Base-by-base conservation (phyloP, 257 asterid genomes). In the Nicotiana otophora region DNA sequence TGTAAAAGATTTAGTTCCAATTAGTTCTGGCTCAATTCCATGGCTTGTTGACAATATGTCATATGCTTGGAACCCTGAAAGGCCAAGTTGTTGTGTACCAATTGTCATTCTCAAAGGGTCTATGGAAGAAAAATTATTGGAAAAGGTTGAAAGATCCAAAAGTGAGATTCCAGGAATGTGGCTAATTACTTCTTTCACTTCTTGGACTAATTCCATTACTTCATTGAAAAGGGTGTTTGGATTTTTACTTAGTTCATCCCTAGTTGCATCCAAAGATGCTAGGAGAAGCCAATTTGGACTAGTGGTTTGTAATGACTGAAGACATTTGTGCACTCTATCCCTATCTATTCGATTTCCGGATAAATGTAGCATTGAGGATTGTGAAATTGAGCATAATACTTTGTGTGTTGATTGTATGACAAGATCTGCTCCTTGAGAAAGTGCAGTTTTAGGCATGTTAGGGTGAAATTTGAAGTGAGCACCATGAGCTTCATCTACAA, bases 401-500 rank as follows among this genome's bases (percentile, higher is more conserved):
- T 93, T 94, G 90, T 94, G 98, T 75, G 98, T 93, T 5, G 96
- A 94, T 81, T 94, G 97, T 31, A 93, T 81, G 5, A 84, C 92
- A 7, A 94, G 86, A 81, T 94, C 96, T 30, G 97, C 98, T 17
- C 97, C 97, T 80, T 92, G 97, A 53, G 85, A 81, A 70, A 94
- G 95, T 30, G 97, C 95, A 2, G 98, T 86, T 34, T 26, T 66
- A 7, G 98, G 97, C 51, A 93, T 87, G 23, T 86, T 83, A 16
- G 55, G 85, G 82, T 91, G 96, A 88, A 94, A 91, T 81, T 92
- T 86, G 30, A 93, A 90, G 82, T 94, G 98, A 11, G 97, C 97
- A 4, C 98, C 98, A 57, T 94, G 98, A 39, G 97, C 97, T 87
- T 94, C 97, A 36, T 94, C 98, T 6, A 94, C 93, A 5, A 93